These are phyloP conservation scores for Alnus rubra DNA, from an alignment of 306 rosid genomes.

Conservation along the genomic window DNA sequence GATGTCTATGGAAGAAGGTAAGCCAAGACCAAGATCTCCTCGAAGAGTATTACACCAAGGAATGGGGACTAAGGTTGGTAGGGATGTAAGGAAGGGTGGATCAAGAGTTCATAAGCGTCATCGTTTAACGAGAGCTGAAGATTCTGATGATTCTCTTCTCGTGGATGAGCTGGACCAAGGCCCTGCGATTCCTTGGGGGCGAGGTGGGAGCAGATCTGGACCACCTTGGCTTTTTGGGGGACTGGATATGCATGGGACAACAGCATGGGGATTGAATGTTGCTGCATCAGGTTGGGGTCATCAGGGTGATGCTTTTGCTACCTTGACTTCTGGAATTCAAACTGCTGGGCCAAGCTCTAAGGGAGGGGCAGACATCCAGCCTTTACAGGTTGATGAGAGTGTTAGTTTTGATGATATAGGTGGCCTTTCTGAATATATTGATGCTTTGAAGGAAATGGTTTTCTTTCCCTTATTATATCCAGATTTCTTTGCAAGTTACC, in stretches of 20 bases:
- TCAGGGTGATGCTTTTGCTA: constrained; percentile 83
- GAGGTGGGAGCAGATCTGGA: constrained; percentile 87
- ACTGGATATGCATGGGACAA: constrained; percentile 80
- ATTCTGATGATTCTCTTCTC: constrained; percentile 97
- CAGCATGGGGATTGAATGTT: constrained; percentile 87
- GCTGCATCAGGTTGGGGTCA: constrained; percentile 99
- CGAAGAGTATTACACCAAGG: constrained; percentile 91
- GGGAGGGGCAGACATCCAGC: constrained; percentile 99
- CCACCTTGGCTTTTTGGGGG: constrained; percentile 98
- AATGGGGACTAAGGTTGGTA: constrained; percentile 81
- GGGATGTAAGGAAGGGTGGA: constrained; percentile 93
- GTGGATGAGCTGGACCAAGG: constrained; percentile 97
- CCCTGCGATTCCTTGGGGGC: constrained; percentile 91
- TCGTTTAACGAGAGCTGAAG: constrained; percentile 75
- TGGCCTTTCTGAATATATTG: constrained; percentile 85
- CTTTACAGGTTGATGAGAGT: constrained; percentile 93
- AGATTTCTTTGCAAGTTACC: constrained; percentile 93
- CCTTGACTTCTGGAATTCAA: constrained; percentile 90
- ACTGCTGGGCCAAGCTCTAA: constrained; percentile 99
- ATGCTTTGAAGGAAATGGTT: constrained; percentile 97
- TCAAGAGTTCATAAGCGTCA: constrained; percentile 93
- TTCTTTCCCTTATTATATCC: constrained; percentile 96
- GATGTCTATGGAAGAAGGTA: constrained; percentile 80
- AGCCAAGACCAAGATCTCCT: constrained; percentile 80
- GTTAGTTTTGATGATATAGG: constrained; percentile 95